These are phyloP conservation scores for Rosa chinensis DNA, from an alignment of 306 rosid genomes.

Conservation along the genomic window DNA sequence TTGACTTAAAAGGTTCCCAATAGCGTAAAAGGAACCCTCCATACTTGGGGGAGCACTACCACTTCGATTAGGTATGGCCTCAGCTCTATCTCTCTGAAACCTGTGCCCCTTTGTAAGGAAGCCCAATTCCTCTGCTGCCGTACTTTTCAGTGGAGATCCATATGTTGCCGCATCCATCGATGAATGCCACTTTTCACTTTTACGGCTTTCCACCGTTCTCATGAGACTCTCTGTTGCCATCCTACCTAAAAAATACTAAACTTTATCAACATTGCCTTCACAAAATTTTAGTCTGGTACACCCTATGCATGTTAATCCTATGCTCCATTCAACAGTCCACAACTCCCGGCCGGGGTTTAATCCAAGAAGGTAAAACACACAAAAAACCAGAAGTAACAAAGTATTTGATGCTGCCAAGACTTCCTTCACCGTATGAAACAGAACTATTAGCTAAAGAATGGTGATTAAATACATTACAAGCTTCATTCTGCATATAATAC, in stretches of 20 bases:
- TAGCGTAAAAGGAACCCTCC: constrained; percentile 60
- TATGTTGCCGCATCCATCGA: constrained; percentile 38
- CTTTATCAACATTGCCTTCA: not conserved
- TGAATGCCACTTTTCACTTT: constrained; percentile 43
- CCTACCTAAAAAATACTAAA: constrained; percentile 11
- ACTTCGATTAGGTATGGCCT: constrained; percentile 50
- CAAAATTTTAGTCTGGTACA: constrained; percentile 5
- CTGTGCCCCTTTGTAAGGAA: constrained; percentile 34
- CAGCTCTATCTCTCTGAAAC: constrained; percentile 19
- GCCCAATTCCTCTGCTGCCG: constrained; percentile 43
- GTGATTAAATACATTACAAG: not conserved
- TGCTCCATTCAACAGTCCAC: not conserved
- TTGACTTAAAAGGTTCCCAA: constrained; percentile 41
- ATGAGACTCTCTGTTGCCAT: constrained; percentile 57
- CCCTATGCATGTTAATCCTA: constrained; percentile 11
- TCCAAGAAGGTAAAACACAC: not conserved
- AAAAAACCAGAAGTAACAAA: not conserved
- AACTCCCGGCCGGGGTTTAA: not conserved
- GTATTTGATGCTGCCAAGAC: not conserved
- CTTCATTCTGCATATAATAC: not conserved
- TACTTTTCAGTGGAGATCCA: constrained; percentile 37
- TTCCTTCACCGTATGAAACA: not conserved
- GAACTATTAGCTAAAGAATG: constrained; percentile 6
- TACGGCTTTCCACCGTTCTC: constrained; percentile 54
- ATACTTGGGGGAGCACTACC: constrained; percentile 74